These are phyloP conservation scores for Tulasnella sp. DNA, from an alignment of 768 basidiomycete species.

Conservation along the genomic window DNA sequence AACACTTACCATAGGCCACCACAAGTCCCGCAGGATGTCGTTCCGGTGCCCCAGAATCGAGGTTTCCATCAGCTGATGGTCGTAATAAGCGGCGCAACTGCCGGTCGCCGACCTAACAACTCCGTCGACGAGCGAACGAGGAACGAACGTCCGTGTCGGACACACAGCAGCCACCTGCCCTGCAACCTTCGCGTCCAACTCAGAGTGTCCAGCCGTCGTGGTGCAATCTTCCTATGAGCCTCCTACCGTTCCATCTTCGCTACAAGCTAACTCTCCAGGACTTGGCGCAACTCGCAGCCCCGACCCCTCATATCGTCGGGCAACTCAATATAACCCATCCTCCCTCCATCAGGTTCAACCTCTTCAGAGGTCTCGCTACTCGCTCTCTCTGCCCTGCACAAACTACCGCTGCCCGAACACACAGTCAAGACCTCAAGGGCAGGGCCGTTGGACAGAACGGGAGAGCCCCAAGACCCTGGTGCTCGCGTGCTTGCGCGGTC, in stretches of 20 bases:
- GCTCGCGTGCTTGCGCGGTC: neutral
- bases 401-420: neutral
- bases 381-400: neutral
- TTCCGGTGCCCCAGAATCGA: neutral
- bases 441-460: neutral
- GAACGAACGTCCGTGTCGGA: neutral
- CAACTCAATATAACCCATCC: neutral
- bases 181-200: neutral
- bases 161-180: neutral
- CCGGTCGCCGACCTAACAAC: neutral
- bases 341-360: neutral
- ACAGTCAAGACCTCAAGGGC: neutral
- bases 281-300: neutral
- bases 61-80: neutral
- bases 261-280: neutral
- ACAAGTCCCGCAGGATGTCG: neutral
- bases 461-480: neutral
- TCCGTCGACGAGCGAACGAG: neutral
- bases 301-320: neutral
- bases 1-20: neutral
- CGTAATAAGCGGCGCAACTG: neutral
- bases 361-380: neutral
- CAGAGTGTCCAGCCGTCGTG: neutral
- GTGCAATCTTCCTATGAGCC: neutral
- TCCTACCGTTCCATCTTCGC: neutral